Evolutionary conservation across 1,284 basidiomycete genomes (phyloP), one percentile per base, ranked within the genome.

Genomic region (Boletus semigastroideus): DNA sequence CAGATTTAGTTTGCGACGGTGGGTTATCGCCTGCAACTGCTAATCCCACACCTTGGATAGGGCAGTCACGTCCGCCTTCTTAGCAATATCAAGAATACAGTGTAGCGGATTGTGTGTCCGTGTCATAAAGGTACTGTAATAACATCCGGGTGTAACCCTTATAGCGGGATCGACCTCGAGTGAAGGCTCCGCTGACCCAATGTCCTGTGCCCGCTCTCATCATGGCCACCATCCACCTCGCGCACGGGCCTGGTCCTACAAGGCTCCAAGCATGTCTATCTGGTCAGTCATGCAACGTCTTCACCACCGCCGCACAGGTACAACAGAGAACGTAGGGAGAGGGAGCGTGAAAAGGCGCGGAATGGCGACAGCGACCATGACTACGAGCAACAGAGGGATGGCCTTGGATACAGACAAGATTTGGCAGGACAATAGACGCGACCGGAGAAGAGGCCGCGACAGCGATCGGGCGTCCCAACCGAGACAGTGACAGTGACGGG

Each of bases 201-300:
- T n/a, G n/a, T n/a, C n/a, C n/a, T n/a, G n/a, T n/a, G n/a, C n/a
- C n/a, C n/a, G n/a, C n/a, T n/a, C 19, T 17, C 4, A 34, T 40
- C 12, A 79, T 79, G 78, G 78, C 78, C 19, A 78, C 75, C 31
- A 66, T 79, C 13, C 78, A 79, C 54, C 9, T 79, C 78, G 16
- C 75, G 78, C 38, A 59, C 78, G 64, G 74, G 68, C 13, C 67
- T 80, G 4, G 75, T 79, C 25, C 76, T 76, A 16, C 74, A 74
- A 49, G 69, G 70, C 33, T 47, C 63, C 16, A 70, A 56, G 33
- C 55, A 62, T 16, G 28, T 47, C 13, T 55, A 59, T 36, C 39
- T 48, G 33, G 53, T 49, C 25, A 66, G 59, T 19, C 63, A 64
- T 13, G 59, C 54, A 34, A 66, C 66, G 46, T 67, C 72, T 0